Percentiles rank a stretch among this genome's conserved stretches.
Conservation (phyloP, 192 early-diverging fungal species). For the Coemansia umbellata region DNA sequence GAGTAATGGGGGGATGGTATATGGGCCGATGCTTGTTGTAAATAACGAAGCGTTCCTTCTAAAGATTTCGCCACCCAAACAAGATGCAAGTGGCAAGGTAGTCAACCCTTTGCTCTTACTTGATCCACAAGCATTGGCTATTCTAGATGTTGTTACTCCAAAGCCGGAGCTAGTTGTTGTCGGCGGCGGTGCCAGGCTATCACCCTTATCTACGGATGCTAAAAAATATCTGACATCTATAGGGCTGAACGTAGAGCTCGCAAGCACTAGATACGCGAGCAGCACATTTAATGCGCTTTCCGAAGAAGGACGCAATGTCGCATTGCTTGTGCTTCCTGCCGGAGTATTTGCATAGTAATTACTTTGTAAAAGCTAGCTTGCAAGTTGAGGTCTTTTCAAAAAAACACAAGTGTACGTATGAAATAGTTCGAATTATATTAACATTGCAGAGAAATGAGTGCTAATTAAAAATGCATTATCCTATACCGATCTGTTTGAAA, state of each 20-base stretch:
- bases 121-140: constrained; percentile 12
- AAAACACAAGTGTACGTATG: no score
- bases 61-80: constrained; percentile 38
- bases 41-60: constrained; percentile 46
- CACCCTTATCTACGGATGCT: constrained; percentile 13
- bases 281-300: constrained; percentile 38
- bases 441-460: no score
- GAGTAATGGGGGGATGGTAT: constrained; percentile 19
- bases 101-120: constrained; percentile 26
- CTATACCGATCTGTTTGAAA: background rate
- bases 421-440: no score
- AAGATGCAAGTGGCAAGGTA: constrained; percentile 8
- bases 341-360: constrained; percentile 19
- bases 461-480: no score
- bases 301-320: constrained; percentile 43
- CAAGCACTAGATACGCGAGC: constrained; percentile 31
- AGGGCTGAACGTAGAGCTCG: constrained; percentile 39
- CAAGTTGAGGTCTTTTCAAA: no score
- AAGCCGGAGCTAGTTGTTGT: constrained; percentile 49
- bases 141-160: constrained; percentile 34
- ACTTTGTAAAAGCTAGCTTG: no score
- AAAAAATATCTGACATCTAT: constrained; percentile 38
- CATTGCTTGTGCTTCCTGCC: constrained; percentile 32
- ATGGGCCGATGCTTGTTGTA: constrained; percentile 43
- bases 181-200: constrained; percentile 33